These are phyloP conservation scores for Colletotrichum orchidophilum DNA, from an alignment of 2,329 filamentous ascomycete species.

Conservation along the genomic window DNA sequence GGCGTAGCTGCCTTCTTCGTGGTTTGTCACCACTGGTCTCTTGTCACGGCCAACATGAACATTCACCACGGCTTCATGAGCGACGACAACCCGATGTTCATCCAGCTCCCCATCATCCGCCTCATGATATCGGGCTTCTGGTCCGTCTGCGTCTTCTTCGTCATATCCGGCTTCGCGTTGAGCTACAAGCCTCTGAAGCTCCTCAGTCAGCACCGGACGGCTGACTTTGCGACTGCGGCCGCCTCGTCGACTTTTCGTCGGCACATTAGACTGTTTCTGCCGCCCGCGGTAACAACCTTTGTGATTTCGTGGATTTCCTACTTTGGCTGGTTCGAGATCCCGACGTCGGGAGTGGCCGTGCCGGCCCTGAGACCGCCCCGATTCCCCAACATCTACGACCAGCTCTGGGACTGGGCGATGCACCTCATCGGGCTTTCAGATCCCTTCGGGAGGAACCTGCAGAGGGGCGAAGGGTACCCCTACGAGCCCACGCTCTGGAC, in stretches of 20 bases:
- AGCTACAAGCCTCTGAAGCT: conserved; percentile 62
- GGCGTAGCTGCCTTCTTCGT: conserved; percentile 75
- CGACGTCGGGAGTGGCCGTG: background rate
- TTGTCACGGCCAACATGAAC: background rate
- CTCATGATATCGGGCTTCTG: conserved; percentile 63
- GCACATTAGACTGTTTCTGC: conserved; percentile 60
- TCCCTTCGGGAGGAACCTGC: conserved; percentile 56
- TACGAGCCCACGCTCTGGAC: conserved; percentile 71
- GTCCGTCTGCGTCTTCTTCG: conserved; percentile 69
- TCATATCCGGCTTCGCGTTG: conserved; percentile 70
- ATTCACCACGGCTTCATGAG: conserved; percentile 30
- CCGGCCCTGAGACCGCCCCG: background rate
- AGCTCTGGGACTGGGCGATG: conserved; percentile 56
- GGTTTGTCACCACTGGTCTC: conserved; percentile 64
- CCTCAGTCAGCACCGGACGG: conserved; percentile 44
- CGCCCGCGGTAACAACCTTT: conserved; percentile 59
- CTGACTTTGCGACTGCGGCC: conserved; percentile 54
- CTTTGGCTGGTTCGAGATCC: conserved; percentile 46
- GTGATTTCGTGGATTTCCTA: conserved; percentile 54
- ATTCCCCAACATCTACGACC: conserved; percentile 44
- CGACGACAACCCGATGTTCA: conserved; percentile 53
- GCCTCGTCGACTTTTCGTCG: conserved; percentile 62
- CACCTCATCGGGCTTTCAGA: conserved; percentile 60
- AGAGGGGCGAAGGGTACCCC: conserved; percentile 31
- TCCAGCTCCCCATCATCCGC: conserved; percentile 63